Evolutionary conservation across 352 stramenopile genomes (phyloP), one percentile per base, ranked within the genome.

Genomic region (Phytopythium ostracodes): DNA sequence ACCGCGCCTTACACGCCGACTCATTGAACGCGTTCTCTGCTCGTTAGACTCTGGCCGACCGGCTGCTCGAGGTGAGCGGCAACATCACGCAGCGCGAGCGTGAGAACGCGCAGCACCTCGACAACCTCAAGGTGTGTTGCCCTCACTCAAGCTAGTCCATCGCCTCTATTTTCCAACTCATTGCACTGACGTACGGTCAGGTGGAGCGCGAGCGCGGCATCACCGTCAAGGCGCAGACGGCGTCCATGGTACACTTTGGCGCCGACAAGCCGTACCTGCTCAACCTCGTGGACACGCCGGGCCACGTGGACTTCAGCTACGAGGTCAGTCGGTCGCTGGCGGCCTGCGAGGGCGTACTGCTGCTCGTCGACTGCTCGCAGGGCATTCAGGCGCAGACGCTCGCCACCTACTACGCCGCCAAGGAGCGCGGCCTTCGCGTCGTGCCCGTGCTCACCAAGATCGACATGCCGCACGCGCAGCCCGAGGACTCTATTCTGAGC

Each of bases 381-480:
- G 97, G 97, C 24, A 97, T 99, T 56, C 97, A 99, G 76, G 97
- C 98, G 2, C 98, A 99, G 72, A 99, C 98, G 33, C 79, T 99
- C 40, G 95, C 91, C 22, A 99, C 98, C 8, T 98, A 98, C 66
- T 95, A 99, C 68, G 68, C 89, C 67, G 88, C 98, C 6, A 92
- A 99, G 33, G 96, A 99, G 65, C 96, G 98, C 66, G 81, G 98
- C 60, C 80, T 99, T 15, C 90, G 97, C 53, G 84, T 99, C 40
- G 87, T 99, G 20, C 91, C 97, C 0, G 94, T 98, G 27, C 74
- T 99, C 56, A 99, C 97, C 12, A 99, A 99, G 73, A 96, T 99
- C 67, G 97, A 99, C 82, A 89, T 99, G 67, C 91, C 95, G 1
- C 93, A 98, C 40, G 96, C 96, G 6, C 92, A 99, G 69, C 91